These are phyloP conservation scores for Beta lomatogona DNA, from an alignment of 179 eudicot genomes.

Conservation along the genomic window DNA sequence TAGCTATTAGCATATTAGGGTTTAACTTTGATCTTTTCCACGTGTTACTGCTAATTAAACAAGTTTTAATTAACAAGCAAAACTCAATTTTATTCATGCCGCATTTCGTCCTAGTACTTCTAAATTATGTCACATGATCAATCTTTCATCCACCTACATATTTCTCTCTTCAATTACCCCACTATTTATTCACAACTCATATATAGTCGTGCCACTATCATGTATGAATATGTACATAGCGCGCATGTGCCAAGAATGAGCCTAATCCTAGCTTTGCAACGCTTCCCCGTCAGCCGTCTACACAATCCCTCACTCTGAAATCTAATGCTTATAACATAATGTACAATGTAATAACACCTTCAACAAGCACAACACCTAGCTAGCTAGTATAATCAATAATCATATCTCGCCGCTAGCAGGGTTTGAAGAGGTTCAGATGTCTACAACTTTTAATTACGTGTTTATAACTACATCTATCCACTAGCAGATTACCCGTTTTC, in stretches of 20 bases:
- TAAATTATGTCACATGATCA: background rate
- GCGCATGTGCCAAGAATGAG: conserved; percentile 5
- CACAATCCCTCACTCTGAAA: background rate
- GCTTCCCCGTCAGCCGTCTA: too few relatives aligned
- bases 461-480: too few relatives aligned
- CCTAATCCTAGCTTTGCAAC: background rate
- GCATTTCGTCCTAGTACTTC: background rate
- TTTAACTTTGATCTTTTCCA: background rate
- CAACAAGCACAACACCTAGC: background rate
- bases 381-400: background rate
- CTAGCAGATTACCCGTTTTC: too few relatives aligned
- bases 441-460: background rate
- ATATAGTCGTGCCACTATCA: background rate
- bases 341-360: background rate
- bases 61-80: background rate
- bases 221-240: conserved; percentile 1
- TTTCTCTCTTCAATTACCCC: background rate
- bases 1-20: background rate
- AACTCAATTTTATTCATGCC: background rate
- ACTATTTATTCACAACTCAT: conserved; percentile 12
- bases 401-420: background rate
- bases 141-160: background rate
- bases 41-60: background rate
- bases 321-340: conserved; percentile 9
- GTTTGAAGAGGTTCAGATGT: conserved; percentile 1